Evolutionary conservation across 2,329 filamentous ascomycete genomes (phyloP).

Genomic region (Eutypa lata): DNA sequence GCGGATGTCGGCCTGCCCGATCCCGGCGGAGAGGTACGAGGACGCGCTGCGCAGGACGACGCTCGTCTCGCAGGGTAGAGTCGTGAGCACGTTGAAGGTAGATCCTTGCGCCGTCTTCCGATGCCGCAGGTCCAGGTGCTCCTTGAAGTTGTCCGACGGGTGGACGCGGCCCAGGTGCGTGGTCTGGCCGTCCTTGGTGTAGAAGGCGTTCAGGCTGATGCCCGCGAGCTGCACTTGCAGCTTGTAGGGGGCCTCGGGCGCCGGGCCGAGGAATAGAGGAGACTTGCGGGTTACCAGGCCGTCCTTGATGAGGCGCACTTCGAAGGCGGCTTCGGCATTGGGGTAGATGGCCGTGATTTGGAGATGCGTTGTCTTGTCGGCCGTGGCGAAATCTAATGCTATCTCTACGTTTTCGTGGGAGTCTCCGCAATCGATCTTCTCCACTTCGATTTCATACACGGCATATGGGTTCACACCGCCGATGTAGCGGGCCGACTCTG

Average conservation of each 20-base stretch:
- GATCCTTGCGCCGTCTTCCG: background rate
- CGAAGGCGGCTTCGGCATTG: background rate
- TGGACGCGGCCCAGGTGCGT: background rate
- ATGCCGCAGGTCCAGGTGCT: background rate
- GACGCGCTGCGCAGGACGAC: background rate
- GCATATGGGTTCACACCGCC: conserved; percentile 1
- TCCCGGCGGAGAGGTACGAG: conserved; percentile 1
- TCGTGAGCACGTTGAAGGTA: background rate
- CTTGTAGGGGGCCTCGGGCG: background rate
- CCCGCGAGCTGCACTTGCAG: conserved; percentile 1
- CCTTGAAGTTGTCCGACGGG: background rate
- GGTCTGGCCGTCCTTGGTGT: background rate
- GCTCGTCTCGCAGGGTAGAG: background rate
- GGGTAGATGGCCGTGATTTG: background rate
- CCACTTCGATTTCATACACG: background rate
- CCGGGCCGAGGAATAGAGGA: background rate
- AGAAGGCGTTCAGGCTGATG: conserved; percentile 1
- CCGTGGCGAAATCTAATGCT: background rate
- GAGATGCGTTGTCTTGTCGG: background rate
- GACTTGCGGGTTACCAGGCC: background rate
- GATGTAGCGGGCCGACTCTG: background rate
- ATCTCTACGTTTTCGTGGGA: background rate
- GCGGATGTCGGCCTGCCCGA: conserved; percentile 1
- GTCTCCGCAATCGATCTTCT: background rate
- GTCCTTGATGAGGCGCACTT: background rate